phyloP scores from a whole-genome alignment of 1,284 basidiomycete species.

The Puccinia horiana region DNA sequence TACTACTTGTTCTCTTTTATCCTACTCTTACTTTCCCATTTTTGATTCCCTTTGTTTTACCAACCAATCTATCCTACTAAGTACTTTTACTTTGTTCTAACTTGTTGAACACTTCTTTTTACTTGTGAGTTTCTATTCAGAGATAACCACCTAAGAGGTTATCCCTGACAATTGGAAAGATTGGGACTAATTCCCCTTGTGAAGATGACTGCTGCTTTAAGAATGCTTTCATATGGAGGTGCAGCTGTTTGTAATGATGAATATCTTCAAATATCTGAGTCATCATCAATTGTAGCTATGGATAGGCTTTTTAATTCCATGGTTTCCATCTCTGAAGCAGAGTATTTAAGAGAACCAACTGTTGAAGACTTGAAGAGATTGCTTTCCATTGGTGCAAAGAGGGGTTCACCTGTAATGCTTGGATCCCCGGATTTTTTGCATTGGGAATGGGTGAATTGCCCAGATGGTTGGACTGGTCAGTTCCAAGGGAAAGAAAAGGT shows the following conservation, averaged over 20 bases:
- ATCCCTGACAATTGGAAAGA: too few species aligned
- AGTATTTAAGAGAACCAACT: not conserved
- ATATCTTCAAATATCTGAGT: slow-evolving; percentile 2
- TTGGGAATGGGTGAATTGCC: too few species aligned
- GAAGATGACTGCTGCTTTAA: slow-evolving; percentile 11
- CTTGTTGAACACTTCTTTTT: too few species aligned
- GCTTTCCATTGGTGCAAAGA: not conserved
- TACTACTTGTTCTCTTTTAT: too few species aligned
- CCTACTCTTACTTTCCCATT: too few species aligned
- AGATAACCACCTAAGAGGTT: too few species aligned
- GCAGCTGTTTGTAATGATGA: slow-evolving; percentile 3
- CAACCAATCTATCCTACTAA: too few species aligned
- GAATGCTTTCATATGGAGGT: slow-evolving; percentile 29
- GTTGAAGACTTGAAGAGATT: not conserved
- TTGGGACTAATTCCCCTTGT: not conserved
- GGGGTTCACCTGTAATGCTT: slow-evolving; percentile 3
- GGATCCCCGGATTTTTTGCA: not conserved
- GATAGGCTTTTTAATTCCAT: not conserved
- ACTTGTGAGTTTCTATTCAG: too few species aligned
- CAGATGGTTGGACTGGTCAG: too few species aligned
- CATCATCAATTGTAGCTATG: not conserved
- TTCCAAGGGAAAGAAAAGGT: too few species aligned
- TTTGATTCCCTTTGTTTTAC: too few species aligned
- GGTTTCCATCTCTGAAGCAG: not conserved
- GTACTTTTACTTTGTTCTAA: too few species aligned